Conservation (phyloP, 208 protist genomes). For the Acanthamoeba pearcei region DNA sequence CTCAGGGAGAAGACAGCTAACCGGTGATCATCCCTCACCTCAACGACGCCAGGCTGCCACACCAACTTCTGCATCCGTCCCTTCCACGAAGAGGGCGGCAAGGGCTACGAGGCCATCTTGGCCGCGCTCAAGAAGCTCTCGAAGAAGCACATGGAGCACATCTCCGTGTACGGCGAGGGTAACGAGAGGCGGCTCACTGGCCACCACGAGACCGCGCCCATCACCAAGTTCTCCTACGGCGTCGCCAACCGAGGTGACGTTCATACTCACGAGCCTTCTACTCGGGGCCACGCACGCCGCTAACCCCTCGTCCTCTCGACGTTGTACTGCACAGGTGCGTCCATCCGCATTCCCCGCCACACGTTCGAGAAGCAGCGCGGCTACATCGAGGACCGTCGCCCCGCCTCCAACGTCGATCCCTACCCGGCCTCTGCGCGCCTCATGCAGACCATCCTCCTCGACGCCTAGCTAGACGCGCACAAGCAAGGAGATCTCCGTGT, state of each 20-base stretch:
- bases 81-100: constrained; percentile 89
- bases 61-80: constrained; percentile 97
- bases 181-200: constrained; percentile 92
- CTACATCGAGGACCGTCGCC: constrained; percentile 98
- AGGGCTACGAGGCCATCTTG: constrained; percentile 83
- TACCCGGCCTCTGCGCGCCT: constrained; percentile 96
- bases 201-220: constrained; percentile 90
- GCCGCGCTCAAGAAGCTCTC: constrained; percentile 85
- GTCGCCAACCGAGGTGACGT: constrained; percentile 92
- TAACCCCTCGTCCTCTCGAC: too few species aligned
- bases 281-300: too few species aligned
- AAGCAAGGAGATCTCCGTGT: too few species aligned
- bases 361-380: constrained; percentile 93
- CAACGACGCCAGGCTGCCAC: constrained; percentile 95
- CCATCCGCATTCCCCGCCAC: constrained; percentile 96
- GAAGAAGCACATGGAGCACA: constrained; percentile 87
- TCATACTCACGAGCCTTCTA: too few species aligned
- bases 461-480: too few species aligned
- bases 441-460: constrained; percentile 85
- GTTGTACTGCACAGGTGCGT: constrained; percentile 81
- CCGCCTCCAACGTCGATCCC: constrained; percentile 97
- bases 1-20: too few species aligned
- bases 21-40: too few species aligned
- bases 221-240: constrained; percentile 88
- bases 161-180: constrained; percentile 89